phyloP scores from a whole-genome alignment of 371 early-diverging fungal genomes.

The Rhizomucor miehei region DNA sequence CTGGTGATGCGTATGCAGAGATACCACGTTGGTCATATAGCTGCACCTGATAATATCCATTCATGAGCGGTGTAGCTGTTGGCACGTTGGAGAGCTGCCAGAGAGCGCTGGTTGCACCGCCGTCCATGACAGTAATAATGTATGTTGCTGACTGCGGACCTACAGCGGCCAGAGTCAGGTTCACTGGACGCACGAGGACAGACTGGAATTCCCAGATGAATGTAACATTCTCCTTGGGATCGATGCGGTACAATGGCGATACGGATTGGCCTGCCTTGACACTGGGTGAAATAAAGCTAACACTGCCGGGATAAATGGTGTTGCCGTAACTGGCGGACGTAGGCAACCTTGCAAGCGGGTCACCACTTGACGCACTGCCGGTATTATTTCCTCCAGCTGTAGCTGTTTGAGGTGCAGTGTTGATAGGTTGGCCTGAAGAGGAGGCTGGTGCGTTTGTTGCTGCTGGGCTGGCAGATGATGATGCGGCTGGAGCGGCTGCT shows the following conservation, averaged over 20 bases:
- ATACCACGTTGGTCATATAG: slow-evolving; percentile 48
- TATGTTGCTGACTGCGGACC: slow-evolving; percentile 35
- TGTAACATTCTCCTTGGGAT: slow-evolving; percentile 42
- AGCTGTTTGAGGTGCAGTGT: background rate
- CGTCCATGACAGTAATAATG: slow-evolving; percentile 36
- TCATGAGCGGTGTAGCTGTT: slow-evolving; percentile 39
- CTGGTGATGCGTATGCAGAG: slow-evolving; percentile 28
- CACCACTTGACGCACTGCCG: background rate
- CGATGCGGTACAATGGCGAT: slow-evolving; percentile 40
- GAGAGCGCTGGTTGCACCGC: slow-evolving; percentile 38
- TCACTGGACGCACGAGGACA: slow-evolving; percentile 36
- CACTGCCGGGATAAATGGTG: slow-evolving; percentile 32
- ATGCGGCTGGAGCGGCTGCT: background rate
- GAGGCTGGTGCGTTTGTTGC: background rate
- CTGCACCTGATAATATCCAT: slow-evolving; percentile 42
- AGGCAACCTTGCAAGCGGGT: slow-evolving; percentile 28
- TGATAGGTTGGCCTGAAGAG: background rate
- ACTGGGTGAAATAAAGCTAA: slow-evolving; percentile 36
- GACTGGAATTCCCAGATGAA: slow-evolving; percentile 41
- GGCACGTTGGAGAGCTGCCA: slow-evolving; percentile 43
- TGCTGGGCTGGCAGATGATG: background rate
- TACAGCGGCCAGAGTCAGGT: slow-evolving; percentile 45
- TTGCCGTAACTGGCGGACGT: slow-evolving; percentile 40
- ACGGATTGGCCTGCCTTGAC: slow-evolving; percentile 31
- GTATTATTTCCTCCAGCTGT: background rate